phyloP scores from a whole-genome alignment of 441 rosid species.

The Pelargonium exstipulatum region DNA sequence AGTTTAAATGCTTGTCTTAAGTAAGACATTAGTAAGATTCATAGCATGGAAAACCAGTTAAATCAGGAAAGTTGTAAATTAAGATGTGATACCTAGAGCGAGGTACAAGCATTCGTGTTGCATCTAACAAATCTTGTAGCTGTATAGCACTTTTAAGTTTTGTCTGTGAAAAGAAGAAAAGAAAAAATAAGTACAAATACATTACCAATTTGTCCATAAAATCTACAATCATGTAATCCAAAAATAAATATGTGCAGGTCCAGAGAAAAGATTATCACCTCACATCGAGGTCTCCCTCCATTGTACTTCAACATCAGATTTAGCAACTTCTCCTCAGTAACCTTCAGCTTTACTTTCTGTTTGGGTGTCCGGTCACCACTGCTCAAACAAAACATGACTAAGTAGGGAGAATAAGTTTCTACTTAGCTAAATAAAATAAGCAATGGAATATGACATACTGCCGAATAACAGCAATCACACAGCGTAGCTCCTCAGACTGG shows the following conservation, averaged over 20 bases:
- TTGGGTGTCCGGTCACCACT: slow-evolving; percentile 99
- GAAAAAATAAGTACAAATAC: background rate
- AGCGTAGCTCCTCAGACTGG: slow-evolving; percentile 96
- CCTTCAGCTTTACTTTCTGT: slow-evolving; percentile 98
- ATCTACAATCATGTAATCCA: slow-evolving; percentile 4
- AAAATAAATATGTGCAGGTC: slow-evolving; percentile 1
- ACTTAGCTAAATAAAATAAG: no score
- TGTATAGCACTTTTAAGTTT: slow-evolving; percentile 98
- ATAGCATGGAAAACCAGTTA: background rate
- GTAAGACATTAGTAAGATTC: no score
- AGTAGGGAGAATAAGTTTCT: slow-evolving; percentile 25
- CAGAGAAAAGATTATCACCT: slow-evolving; percentile 39
- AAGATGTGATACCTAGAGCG: slow-evolving; percentile 63
- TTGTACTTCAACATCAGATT: slow-evolving; percentile 96
- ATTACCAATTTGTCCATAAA: background rate
- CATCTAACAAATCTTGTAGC: slow-evolving; percentile 97
- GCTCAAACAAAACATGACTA: slow-evolving; percentile 26
- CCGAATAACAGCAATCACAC: slow-evolving; percentile 92
- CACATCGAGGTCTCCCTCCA: slow-evolving; percentile 94
- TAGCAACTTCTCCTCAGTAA: slow-evolving; percentile 91
- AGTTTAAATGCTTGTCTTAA: no score
- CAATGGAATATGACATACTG: slow-evolving; percentile 55
- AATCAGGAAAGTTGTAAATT: slow-evolving; percentile 7
- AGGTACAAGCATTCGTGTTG: slow-evolving; percentile 94
- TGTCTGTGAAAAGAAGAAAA: slow-evolving; percentile 49